Percentiles rank a stretch among this genome's conserved stretches.
Conservation (phyloP, 1,139 yeast genomes). For the Arxiozyma heterogenica region DNA sequence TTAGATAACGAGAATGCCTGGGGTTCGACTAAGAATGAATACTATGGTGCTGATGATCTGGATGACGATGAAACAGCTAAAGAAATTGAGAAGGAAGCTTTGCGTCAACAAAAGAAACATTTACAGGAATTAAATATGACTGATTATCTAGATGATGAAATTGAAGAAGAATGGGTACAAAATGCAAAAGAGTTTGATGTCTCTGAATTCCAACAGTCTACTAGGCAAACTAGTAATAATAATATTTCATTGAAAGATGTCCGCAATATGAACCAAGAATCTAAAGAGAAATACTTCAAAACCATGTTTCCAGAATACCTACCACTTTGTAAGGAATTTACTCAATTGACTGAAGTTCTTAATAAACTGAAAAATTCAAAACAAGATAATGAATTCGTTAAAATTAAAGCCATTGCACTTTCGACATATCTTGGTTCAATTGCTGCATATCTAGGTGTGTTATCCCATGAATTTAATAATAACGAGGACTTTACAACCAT, state of each 20-base stretch:
- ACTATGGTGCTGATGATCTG: constrained; percentile 72
- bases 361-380: constrained; percentile 29
- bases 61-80: constrained; percentile 74
- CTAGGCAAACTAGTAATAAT: constrained; percentile 29
- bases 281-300: constrained; percentile 42
- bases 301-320: constrained; percentile 76
- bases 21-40: constrained; percentile 69
- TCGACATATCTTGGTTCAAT: constrained; percentile 70
- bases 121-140: constrained; percentile 69
- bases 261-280: constrained; percentile 32
- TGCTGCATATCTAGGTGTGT: constrained; percentile 64
- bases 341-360: constrained; percentile 39
- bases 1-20: constrained; percentile 59
- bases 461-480: constrained; percentile 44
- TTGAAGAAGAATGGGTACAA: constrained; percentile 61
- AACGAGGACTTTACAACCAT: constrained; percentile 50
- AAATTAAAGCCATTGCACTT: constrained; percentile 57
- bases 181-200: constrained; percentile 35
- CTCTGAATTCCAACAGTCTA: constrained; percentile 33
- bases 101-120: constrained; percentile 79
- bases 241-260: constrained; percentile 26
- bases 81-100: constrained; percentile 79
- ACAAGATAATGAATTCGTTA: constrained; percentile 31
- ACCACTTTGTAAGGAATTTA: constrained; percentile 64
- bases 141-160: constrained; percentile 78